Evolutionary conservation across 2,329 filamentous ascomycete species (phyloP).

Genomic region (Stachybotrys elegans): DNA sequence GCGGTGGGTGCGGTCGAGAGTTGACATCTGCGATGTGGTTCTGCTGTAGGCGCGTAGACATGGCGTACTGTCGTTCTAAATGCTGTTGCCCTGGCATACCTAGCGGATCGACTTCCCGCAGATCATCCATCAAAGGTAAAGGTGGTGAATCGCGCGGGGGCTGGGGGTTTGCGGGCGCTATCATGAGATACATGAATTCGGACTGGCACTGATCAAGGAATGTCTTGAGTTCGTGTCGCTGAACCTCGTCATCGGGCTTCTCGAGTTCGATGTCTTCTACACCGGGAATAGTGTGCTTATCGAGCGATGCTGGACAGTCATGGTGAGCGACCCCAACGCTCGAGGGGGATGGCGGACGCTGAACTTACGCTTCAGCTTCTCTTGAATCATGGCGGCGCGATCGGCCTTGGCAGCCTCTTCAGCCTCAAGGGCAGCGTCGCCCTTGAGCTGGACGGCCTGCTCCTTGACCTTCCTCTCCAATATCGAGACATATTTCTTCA

Average conservation of each 20-base stretch:
- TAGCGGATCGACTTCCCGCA: slow-evolving; percentile 50
- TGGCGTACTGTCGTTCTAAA: slow-evolving; percentile 33
- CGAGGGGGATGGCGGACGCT: not conserved
- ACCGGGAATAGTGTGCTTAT: slow-evolving; percentile 37
- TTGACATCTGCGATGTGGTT: slow-evolving; percentile 54
- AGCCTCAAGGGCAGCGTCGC: slow-evolving; percentile 30
- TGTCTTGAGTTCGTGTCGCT: slow-evolving; percentile 49
- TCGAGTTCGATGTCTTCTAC: slow-evolving; percentile 43
- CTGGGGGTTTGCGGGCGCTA: slow-evolving; percentile 59
- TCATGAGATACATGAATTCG: slow-evolving; percentile 65
- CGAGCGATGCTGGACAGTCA: slow-evolving; percentile 31
- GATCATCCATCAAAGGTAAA: slow-evolving; percentile 52
- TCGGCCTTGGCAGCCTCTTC: slow-evolving; percentile 44
- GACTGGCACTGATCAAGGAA: slow-evolving; percentile 62
- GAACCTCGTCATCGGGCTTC: slow-evolving; percentile 43
- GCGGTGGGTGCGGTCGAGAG: slow-evolving; percentile 46
- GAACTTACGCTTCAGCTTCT: slow-evolving; percentile 48
- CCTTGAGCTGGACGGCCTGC: slow-evolving; percentile 67
- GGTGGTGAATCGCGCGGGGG: slow-evolving; percentile 60
- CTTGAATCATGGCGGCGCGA: slow-evolving; percentile 47
- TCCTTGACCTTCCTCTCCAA: slow-evolving; percentile 84
- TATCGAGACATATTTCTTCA: slow-evolving; percentile 86
- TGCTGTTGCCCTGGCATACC: slow-evolving; percentile 39
- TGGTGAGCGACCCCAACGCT: slow-evolving; percentile 9
- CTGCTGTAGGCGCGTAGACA: slow-evolving; percentile 38